Evolutionary conservation across 1,139 yeast species (phyloP).

Genomic region (Yamadazyma triangularis): DNA sequence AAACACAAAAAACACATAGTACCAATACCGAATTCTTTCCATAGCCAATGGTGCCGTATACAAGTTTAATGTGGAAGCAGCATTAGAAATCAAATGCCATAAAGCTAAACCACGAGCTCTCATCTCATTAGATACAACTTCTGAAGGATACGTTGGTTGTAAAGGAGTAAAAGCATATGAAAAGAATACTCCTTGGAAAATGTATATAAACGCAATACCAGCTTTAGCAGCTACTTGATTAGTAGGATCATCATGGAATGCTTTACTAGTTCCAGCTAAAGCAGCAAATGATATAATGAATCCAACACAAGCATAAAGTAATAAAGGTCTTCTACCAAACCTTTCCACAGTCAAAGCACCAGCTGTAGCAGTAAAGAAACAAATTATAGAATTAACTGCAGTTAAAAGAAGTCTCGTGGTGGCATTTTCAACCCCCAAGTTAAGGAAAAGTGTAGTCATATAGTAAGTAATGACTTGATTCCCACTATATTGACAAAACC

Average conservation of each 20-base stretch:
- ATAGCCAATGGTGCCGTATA: conserved; percentile 17
- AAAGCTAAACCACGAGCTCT: conserved; percentile 14
- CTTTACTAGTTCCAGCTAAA: neutral
- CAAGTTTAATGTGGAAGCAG: conserved; percentile 14
- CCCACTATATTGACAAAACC: conserved; percentile 16
- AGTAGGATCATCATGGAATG: neutral
- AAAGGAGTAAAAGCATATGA: conserved; percentile 16
- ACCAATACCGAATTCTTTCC: conserved; percentile 16
- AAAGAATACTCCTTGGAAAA: conserved; percentile 12
- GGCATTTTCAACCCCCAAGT: conserved; percentile 14
- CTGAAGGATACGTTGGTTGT: conserved; percentile 17
- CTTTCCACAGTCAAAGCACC: conserved; percentile 7
- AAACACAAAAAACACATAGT: conserved; percentile 15
- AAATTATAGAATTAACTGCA: conserved; percentile 14
- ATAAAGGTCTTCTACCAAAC: conserved; percentile 17
- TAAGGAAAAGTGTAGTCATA: conserved; percentile 15
- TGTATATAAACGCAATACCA: neutral
- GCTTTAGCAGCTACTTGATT: neutral
- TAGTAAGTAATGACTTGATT: conserved; percentile 17
- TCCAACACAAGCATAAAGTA: conserved; percentile 15
- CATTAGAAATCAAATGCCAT: conserved; percentile 11
- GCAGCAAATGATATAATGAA: conserved; percentile 10
- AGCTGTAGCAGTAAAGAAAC: conserved; percentile 5
- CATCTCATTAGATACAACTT: conserved; percentile 12
- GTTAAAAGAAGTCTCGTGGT: conserved; percentile 16